A percentile compares a stretch with the other conserved stretches of the same genome.
phyloP scores from a whole-genome alignment of 805 yeast species.

The Cyberlindnera japonica region DNA sequence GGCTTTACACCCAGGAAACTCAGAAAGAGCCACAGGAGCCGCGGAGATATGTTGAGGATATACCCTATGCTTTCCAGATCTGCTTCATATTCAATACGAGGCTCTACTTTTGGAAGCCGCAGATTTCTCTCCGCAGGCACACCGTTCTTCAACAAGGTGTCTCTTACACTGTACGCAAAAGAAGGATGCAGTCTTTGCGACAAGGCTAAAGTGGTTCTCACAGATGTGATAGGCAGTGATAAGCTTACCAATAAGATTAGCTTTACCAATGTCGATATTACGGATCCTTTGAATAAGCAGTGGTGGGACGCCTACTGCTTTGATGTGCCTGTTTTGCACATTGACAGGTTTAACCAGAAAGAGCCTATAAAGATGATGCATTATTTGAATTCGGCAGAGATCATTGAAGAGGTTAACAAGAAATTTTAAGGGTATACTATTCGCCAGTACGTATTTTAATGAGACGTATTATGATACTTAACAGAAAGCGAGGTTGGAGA shows the following conservation, averaged over 20 bases:
- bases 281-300: slow-evolving; percentile 50
- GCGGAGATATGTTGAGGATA: too few relatives aligned
- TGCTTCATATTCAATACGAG: too few relatives aligned
- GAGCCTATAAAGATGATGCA: slow-evolving; percentile 65
- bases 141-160: too few relatives aligned
- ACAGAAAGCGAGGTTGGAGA: too few relatives aligned
- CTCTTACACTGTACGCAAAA: slow-evolving; percentile 62
- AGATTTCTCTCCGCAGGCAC: too few relatives aligned
- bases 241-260: slow-evolving; percentile 28
- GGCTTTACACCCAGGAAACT: too few relatives aligned
- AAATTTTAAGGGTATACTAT: too few relatives aligned
- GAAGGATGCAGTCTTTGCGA: slow-evolving; percentile 66
- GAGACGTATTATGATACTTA: too few relatives aligned
- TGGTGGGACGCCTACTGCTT: slow-evolving; percentile 74
- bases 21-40: too few relatives aligned
- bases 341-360: slow-evolving; percentile 45
- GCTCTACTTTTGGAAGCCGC: too few relatives aligned
- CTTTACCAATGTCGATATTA: slow-evolving; percentile 52
- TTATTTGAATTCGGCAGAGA: slow-evolving; percentile 51
- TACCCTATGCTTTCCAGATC: too few relatives aligned
- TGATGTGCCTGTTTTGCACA: slow-evolving; percentile 76
- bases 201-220: slow-evolving; percentile 53
- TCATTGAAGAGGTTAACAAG: slow-evolving; percentile 45
- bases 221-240: slow-evolving; percentile 36
- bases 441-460: too few relatives aligned